These are phyloP conservation scores for Geranium incanum DNA, from an alignment of 441 rosid genomes.

Conservation along the genomic window DNA sequence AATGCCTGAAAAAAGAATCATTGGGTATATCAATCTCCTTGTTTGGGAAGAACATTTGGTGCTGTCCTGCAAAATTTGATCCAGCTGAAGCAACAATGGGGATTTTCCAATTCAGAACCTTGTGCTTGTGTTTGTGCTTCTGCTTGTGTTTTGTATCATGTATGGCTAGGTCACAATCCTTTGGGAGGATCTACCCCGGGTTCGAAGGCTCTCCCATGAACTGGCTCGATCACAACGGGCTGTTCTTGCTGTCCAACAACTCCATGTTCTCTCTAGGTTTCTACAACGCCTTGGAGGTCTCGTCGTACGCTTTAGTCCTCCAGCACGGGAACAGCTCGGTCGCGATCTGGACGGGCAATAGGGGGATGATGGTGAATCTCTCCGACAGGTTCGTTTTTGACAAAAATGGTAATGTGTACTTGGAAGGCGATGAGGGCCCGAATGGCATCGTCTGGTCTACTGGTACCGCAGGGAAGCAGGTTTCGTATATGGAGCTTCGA, in stretches of 20 bases:
- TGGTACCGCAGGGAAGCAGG: slow-evolving; percentile 26
- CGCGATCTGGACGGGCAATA: slow-evolving; percentile 35
- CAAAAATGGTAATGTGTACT: slow-evolving; percentile 25
- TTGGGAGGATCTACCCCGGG: slow-evolving; percentile 33
- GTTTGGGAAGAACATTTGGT: neutral
- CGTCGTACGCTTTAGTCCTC: slow-evolving; percentile 21
- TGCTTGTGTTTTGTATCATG: slow-evolving; percentile 24
- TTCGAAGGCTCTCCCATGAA: slow-evolving; percentile 31
- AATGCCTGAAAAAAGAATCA: neutral
- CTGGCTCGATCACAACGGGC: slow-evolving; percentile 23
- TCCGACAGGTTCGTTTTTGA: slow-evolving; percentile 32
- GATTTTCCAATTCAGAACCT: slow-evolving; percentile 19
- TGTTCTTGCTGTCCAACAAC: slow-evolving; percentile 31
- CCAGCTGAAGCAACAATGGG: slow-evolving; percentile 21
- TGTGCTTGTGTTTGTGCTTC: slow-evolving; percentile 28
- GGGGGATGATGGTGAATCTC: slow-evolving; percentile 11
- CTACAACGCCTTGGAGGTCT: slow-evolving; percentile 25
- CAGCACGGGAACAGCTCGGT: slow-evolving; percentile 18
- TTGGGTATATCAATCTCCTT: neutral
- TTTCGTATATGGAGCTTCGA: slow-evolving; percentile 23
- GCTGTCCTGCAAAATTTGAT: neutral
- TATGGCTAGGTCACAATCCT: slow-evolving; percentile 14
- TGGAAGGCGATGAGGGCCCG: slow-evolving; percentile 16
- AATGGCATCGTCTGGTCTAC: slow-evolving; percentile 27
- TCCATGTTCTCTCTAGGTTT: slow-evolving; percentile 29